Conservation (phyloP, 441 rosid species). For the Metrosideros polymorpha region DNA sequence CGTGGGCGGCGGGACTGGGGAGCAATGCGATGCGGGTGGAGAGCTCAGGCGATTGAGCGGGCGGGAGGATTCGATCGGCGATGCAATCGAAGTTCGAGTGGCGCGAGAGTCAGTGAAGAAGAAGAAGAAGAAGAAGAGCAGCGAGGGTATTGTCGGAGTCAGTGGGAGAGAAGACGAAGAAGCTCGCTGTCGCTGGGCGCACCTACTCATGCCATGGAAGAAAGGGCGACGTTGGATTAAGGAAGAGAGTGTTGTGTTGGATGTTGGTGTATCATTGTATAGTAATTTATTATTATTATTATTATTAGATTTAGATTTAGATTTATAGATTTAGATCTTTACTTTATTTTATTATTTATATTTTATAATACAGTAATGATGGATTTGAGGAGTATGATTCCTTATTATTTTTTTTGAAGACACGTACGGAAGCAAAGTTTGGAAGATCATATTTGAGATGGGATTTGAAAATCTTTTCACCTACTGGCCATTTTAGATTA, state of each 20-base stretch:
- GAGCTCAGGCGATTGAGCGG: neutral
- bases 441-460: neutral
- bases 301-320: neutral
- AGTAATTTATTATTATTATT: neutral
- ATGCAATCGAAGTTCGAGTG: neutral
- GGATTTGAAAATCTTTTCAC: neutral
- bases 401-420: neutral
- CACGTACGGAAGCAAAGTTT: neutral
- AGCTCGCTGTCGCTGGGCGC: neutral
- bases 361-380: neutral
- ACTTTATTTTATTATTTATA: neutral
- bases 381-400: neutral
- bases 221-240: neutral
- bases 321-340: neutral
- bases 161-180: no score
- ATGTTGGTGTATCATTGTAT: neutral
- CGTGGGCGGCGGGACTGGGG: neutral
- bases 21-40: neutral
- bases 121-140: neutral
- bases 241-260: neutral
- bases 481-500: no score
- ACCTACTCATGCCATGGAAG: neutral
- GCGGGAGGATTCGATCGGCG: neutral
- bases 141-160: neutral
- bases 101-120: neutral